These are phyloP conservation scores for Aspergillus sp. DNA, from an alignment of 2,329 filamentous ascomycete species.

Conservation along the genomic window DNA sequence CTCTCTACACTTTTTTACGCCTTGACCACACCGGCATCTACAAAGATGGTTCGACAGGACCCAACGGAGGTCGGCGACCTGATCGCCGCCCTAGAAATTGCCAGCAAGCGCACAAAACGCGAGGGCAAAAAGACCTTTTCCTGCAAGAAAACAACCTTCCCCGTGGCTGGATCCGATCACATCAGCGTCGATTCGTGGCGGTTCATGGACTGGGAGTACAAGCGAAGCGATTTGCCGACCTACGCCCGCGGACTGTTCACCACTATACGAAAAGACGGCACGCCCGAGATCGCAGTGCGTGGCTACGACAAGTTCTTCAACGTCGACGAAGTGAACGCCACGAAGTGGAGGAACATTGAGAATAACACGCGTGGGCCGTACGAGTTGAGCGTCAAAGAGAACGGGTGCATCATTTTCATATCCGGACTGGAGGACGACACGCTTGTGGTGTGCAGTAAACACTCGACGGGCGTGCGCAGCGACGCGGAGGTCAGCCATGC, in stretches of 20 bases:
- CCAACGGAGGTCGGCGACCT: slow-evolving; percentile 64
- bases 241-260: slow-evolving; percentile 95
- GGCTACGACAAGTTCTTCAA: slow-evolving; percentile 99
- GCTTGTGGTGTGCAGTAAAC: slow-evolving; percentile 96
- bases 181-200: slow-evolving; percentile 85
- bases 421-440: slow-evolving; percentile 85
- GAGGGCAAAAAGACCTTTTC: slow-evolving; percentile 59
- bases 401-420: slow-evolving; percentile 99
- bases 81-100: slow-evolving; percentile 60
- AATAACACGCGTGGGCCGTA: slow-evolving; percentile 79
- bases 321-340: slow-evolving; percentile 74
- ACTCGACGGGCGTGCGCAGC: slow-evolving; percentile 80
- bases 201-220: slow-evolving; percentile 95
- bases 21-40: too few species aligned
- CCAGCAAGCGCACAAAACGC: slow-evolving; percentile 45
- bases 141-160: slow-evolving; percentile 77
- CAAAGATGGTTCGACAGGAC: slow-evolving; percentile 66
- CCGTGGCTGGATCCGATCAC: slow-evolving; percentile 61
- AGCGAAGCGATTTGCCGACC: slow-evolving; percentile 77
- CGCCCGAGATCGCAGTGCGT: slow-evolving; percentile 75
- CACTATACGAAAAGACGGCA: slow-evolving; percentile 61
- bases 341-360: slow-evolving; percentile 78
- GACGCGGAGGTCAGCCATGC: slow-evolving; percentile 78
- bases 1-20: too few species aligned
- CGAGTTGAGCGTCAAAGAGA: slow-evolving; percentile 95